phyloP scores from a whole-genome alignment of 208 protist genomes.

The Crithidia expoeki region DNA sequence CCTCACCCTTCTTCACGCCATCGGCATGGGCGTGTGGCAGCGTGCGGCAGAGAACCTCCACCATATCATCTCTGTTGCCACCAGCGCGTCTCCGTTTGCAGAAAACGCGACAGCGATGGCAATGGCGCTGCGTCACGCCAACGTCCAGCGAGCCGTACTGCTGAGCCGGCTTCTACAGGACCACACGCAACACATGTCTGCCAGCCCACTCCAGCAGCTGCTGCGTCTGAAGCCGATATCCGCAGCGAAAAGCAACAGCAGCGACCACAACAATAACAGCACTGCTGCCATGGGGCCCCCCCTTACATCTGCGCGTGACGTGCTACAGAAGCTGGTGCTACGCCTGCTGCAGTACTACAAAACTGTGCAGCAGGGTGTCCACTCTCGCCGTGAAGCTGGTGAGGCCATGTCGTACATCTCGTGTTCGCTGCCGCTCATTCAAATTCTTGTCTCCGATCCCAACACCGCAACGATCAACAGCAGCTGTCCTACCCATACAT shows the following conservation, averaged over 20 bases:
- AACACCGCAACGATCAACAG: background rate
- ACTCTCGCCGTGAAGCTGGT: background rate
- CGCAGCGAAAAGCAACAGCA: background rate
- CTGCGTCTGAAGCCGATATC: conserved; percentile 40
- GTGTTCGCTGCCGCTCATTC: conserved; percentile 29
- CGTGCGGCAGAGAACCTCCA: conserved; percentile 24
- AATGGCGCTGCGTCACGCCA: conserved; percentile 18
- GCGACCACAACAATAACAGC: background rate
- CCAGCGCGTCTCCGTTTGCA: background rate
- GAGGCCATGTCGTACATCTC: conserved; percentile 32
- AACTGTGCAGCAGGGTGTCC: conserved; percentile 1
- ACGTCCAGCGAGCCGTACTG: conserved; percentile 54
- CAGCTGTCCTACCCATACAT: background rate
- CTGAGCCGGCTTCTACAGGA: conserved; percentile 68
- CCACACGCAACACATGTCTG: conserved; percentile 56
- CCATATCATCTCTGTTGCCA: background rate
- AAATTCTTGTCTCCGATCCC: conserved; percentile 23
- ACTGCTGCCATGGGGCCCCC: background rate
- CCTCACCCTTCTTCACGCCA: conserved; percentile 59
- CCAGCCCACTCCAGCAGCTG: conserved; percentile 65
- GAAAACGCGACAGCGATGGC: conserved; percentile 5
- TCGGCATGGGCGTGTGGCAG: conserved; percentile 41
- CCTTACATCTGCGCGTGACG: conserved; percentile 14
- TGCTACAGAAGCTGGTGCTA: conserved; percentile 26
- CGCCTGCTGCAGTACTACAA: conserved; percentile 25